Conservation (phyloP, 2,329 filamentous ascomycete genomes). For the Corynespora cassiicola region DNA sequence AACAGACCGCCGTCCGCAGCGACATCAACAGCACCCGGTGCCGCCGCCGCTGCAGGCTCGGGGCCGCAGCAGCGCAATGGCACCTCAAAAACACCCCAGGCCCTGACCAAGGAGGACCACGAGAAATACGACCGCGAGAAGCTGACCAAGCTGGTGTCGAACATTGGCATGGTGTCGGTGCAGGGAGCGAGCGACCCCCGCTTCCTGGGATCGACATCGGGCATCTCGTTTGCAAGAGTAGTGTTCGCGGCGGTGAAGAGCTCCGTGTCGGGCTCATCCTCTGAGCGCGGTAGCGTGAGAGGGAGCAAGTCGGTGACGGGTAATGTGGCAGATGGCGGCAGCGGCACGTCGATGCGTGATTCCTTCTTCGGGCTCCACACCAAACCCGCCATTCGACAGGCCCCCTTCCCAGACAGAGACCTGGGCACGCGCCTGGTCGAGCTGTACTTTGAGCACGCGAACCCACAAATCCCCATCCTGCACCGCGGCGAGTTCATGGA, state of each 20-base stretch:
- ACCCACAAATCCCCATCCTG: constrained; percentile 92
- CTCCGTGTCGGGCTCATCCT: constrained; percentile 62
- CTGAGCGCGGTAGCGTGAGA: constrained; percentile 69
- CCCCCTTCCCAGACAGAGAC: constrained; percentile 79
- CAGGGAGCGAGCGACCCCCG: constrained; percentile 79
- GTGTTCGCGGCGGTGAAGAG: constrained; percentile 93
- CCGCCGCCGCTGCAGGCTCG: constrained; percentile 12
- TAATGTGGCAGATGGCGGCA: constrained; percentile 62
- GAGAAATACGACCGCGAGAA: constrained; percentile 65
- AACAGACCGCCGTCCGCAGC: constrained; percentile 27
- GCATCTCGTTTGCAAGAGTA: constrained; percentile 91
- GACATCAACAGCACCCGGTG: constrained; percentile 8
- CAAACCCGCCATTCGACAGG: constrained; percentile 84
- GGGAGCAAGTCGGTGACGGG: constrained; percentile 63
- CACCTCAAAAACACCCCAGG: constrained; percentile 18
- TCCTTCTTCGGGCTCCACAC: constrained; percentile 97
- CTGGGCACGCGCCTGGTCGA: constrained; percentile 76
- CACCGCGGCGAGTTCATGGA: constrained; percentile 90
- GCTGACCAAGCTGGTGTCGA: constrained; percentile 71
- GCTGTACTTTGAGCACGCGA: constrained; percentile 94
- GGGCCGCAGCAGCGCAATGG: constrained; percentile 30
- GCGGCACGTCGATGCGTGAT: constrained; percentile 85
- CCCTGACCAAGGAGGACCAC: constrained; percentile 40
- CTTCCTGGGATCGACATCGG: constrained; percentile 83
- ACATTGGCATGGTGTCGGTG: constrained; percentile 77